Evolutionary conservation across 2,329 filamentous ascomycete genomes (phyloP), one percentile per base, ranked within the genome.

Genomic region (Botrytis tulipae): DNA sequence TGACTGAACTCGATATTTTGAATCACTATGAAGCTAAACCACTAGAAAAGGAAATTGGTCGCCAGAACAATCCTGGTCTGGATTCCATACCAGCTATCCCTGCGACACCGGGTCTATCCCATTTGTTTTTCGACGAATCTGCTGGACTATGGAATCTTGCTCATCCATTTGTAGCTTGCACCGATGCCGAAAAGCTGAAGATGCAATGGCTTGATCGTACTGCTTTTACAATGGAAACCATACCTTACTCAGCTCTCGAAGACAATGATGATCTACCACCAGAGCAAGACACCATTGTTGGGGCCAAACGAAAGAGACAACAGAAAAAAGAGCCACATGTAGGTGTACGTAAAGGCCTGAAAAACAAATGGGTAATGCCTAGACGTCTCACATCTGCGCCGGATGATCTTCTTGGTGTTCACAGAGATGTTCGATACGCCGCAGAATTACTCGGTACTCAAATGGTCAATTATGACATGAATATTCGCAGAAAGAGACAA

Each of bases 161-260:
- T 12, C 37, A 72, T 60, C 71, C 71, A 7, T 72, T 72, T 42
- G 29, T 68, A 29, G n/a, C 71, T 37, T 62, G 62, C 16, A 61
- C 35, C 22, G 37, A 72, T 60, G 32, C 46, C 42, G 71, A 62
- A 35, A 70, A 70, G 40, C 54, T 69, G 10, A 73, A 70, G 12
- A 16, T 78, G 20, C 75, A 73, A 63, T 80, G 76, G 76, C 77
- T 80, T 16, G 78, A 79, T 4, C 79, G 81, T 32, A 83, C 82
- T 67, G 82, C 85, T 73, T 85, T 83, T 74, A 83, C 82, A 1
- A 71, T 83, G 29, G 79, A 84, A 1, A 83, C 82, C 16, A 75
- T 87, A 20, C 84, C 85, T 10, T 85, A 86, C 70, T 81, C 83
- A 42, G 79, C 82, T 25, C 77, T 82, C 1, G 70, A 62, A 44